Evolutionary conservation across 495 filamentous ascomycete species (phyloP), one percentile per base, ranked within the genome.

Genomic region (Penicillium mononematosum): DNA sequence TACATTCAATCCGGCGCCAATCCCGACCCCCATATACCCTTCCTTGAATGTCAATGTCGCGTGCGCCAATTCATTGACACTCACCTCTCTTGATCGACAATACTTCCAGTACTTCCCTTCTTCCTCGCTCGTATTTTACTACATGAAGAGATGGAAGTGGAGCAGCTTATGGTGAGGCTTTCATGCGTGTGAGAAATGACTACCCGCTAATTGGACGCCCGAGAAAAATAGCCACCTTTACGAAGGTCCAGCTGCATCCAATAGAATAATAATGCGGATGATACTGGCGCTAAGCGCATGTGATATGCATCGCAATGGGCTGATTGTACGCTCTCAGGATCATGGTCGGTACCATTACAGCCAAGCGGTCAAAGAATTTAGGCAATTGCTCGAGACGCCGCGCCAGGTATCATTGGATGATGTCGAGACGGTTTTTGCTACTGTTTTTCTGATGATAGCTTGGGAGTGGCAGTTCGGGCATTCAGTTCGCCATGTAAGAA

Each of bases 381-480:
- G 74, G 5, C 71, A 77, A 54, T 53, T 72, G 1, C 67, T 77
- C 4, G 74, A 74, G 45, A 67, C 69, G 9, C 71, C 68, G 9
- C 59, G 57, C 11, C 53, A 65, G 2, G 59, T 74, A 17, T 70
- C 72, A 9, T 52, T 64, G 0, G 58, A 50, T 24, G 72, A 74
- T 49, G 44, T 74, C 16, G 72, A 75, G 50, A 73, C 61, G 24
- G 73, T 77, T 19, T 74, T 77, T 51, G 71, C 70, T 14, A 77
- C 69, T 3, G 73, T 77, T 62, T 77, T 77, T 16, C 46, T 77
- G 32, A 77, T 77, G 74, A 59, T 75, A 29, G 67, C 66, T 0
- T 77, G 74, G 38, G 74, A 77, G 57, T 77, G 74, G 72, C 70
- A 77, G 45, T 77, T 73, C 51, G 74, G 74, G 12, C 64, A 75